Percentiles rank a stretch among this genome's conserved stretches.
Conservation (phyloP, 2,329 filamentous ascomycete species). For the Xylariales sp. region DNA sequence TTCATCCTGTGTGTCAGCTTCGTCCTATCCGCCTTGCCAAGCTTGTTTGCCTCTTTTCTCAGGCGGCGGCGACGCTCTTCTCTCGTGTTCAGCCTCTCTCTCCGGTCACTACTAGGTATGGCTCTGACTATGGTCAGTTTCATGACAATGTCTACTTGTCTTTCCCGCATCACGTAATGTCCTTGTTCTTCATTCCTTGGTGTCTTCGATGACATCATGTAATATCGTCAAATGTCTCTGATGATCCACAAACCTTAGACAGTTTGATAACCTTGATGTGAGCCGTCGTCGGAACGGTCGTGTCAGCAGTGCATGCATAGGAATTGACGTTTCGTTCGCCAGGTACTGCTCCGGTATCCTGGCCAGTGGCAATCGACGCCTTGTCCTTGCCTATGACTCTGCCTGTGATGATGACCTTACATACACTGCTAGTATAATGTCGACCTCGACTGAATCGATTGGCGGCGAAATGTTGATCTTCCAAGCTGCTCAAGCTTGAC, state of each 20-base stretch:
- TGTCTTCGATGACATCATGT: conserved; percentile 35
- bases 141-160: conserved; percentile 9
- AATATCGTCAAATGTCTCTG: conserved; percentile 22
- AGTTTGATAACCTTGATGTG: conserved; percentile 4
- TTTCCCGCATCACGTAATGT: conserved; percentile 3
- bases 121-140: conserved; percentile 3
- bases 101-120: neutral
- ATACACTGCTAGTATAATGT: neutral
- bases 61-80: neutral
- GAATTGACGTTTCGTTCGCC: neutral
- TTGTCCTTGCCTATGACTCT: neutral
- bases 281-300: conserved; percentile 14
- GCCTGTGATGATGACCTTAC: conserved; percentile 11
- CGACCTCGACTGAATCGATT: neutral
- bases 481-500: neutral
- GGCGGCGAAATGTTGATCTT: conserved; percentile 19
- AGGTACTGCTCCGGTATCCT: too few relatives aligned
- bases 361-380: neutral
- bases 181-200: conserved; percentile 12
- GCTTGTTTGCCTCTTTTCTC: conserved; percentile 7
- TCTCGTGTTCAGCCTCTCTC: conserved; percentile 22
- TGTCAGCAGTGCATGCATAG: conserved; percentile 10
- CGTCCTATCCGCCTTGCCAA: conserved; percentile 12
- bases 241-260: conserved; percentile 12
- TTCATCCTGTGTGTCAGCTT: conserved; percentile 31